Base-by-base conservation (phyloP, 2,329 filamentous ascomycete species). In the Pseudopyricularia javanii region DNA sequence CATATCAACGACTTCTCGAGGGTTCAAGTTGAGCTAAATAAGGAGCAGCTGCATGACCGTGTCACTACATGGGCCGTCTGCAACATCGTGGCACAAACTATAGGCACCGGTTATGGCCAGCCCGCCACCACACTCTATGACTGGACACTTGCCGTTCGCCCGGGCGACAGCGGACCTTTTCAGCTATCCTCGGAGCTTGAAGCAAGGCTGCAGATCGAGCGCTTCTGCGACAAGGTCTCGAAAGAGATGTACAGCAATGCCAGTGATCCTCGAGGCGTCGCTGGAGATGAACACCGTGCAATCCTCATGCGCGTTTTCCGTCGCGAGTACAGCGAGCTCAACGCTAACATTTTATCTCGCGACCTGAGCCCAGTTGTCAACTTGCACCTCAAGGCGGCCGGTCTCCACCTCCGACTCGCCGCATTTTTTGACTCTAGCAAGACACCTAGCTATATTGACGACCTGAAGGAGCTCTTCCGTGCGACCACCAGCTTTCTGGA, bases 1-100 rank as follows among this genome's bases (percentile, higher is more conserved):
- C 83, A 91, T 64, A 87, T 86, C 47, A 86, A 91, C 64, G 88
- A 91, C 65, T 93, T 91, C 64, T 89, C 86, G 2, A 74, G 86
- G 50, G 83, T 86, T 28, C 84, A 81, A 2, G 75, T 88, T 32
- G 83, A 90, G 58, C 72, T 91, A 37, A 85, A 86, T 59, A 85
- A 85, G 60, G 86, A 91, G 62, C 86, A 91, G 60, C 78, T 91
- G 54, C 80, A 86, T 58, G 87, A 93, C 62, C 78, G 88, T 35
- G 80, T 91, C 45, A 81, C 82, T 50, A 91, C 87, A 1, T 93
- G 87, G 87, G 87, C 87, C 1, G 85, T 88, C 4, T 89, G 86
- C 70, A 93, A 93, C 63, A 86, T 91, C 57, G 87, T 91, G 33
- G 83, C 86, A 22, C 87, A 91, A 61, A 83, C 82, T 53, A 80